These are phyloP conservation scores for Candida tropicalis DNA, from an alignment of 1,139 yeast species.

Conservation along the genomic window DNA sequence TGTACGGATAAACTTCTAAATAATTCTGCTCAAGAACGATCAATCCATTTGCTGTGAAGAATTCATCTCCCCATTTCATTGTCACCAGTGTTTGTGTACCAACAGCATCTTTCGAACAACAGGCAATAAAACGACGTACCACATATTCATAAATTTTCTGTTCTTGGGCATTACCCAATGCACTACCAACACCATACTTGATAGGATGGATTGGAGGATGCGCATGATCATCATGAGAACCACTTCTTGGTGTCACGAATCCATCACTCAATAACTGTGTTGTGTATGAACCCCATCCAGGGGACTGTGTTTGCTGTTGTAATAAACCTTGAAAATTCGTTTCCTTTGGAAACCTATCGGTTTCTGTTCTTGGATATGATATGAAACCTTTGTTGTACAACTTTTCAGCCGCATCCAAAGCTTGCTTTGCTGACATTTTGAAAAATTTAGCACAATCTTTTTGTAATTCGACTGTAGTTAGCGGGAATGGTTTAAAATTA, in stretches of 20 bases:
- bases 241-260: conserved; percentile 70
- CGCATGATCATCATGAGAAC: conserved; percentile 88
- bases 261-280: conserved; percentile 29
- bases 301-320: conserved; percentile 55
- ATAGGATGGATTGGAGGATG: conserved; percentile 99
- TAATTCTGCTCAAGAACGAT: conserved; percentile 74
- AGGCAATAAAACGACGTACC: conserved; percentile 83
- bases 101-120: conserved; percentile 88
- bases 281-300: conserved; percentile 55
- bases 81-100: conserved; percentile 69
- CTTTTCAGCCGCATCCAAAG: conserved; percentile 83
- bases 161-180: conserved; percentile 49
- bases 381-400: conserved; percentile 83
- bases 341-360: conserved; percentile 77
- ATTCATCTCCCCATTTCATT: conserved; percentile 78
- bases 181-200: conserved; percentile 39
- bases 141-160: conserved; percentile 84
- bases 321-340: conserved; percentile 71
- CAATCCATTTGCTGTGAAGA: conserved; percentile 70
- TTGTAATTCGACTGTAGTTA: conserved; percentile 95
- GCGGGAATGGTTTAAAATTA: conserved; percentile 82
- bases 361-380: conserved; percentile 97
- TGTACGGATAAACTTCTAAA: conserved; percentile 77
- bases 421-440: conserved; percentile 78
- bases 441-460: conserved; percentile 78